Evolutionary conservation across 2,329 filamentous ascomycete species (phyloP), one percentile per base, ranked within the genome.

Genomic region (Aureobasidium sp.): DNA sequence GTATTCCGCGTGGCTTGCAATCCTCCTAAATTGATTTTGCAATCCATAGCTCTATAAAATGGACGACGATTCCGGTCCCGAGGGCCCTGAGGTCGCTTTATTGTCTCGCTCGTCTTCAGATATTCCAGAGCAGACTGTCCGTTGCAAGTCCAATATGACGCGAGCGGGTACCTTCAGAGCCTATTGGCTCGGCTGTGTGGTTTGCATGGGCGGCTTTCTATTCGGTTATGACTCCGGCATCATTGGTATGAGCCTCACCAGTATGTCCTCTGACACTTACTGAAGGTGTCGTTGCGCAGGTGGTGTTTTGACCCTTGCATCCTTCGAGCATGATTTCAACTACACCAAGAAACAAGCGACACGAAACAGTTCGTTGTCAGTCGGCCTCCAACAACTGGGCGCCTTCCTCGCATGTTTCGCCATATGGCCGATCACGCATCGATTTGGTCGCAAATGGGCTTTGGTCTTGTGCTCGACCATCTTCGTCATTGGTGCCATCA

Each of bases 371-470:
- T 78, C 78, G 5, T 77, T 81, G 53, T 76, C 78, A 39, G 78
- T 81, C 24, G 77, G 78, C 2, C 77, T 82, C 20, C 79, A 82
- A 59, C 79, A 82, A 64, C 77, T 80, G 9, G 81, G 80, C 27
- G 79, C 80, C 37, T 79, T 84, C 63, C 76, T 80, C 32, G 80
- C 80, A 26, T 81, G 79, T 63, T 77, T 82, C 59, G 66, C 75
- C 32, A 76, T 81, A 56, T 81, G 78, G 71, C 79, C 79, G 0
- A 59, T 82, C 10, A 80, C 77, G 5, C 77, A 80, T 59, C 70
- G 70, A 26, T 73, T 74, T 52, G 81, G 81, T 13, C 75, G 81
- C 17, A 75, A 75, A 34, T 71, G 69, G 59, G 75, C 77, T 12
- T 75, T 82, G 63, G 74, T 79, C 48, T 68, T 77, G 24, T 77